A percentile compares a stretch with the other conserved stretches of the same genome.
Evolutionary conservation across 1,284 basidiomycete species (phyloP).

Genomic region (Sanguinoderma infundibulare): DNA sequence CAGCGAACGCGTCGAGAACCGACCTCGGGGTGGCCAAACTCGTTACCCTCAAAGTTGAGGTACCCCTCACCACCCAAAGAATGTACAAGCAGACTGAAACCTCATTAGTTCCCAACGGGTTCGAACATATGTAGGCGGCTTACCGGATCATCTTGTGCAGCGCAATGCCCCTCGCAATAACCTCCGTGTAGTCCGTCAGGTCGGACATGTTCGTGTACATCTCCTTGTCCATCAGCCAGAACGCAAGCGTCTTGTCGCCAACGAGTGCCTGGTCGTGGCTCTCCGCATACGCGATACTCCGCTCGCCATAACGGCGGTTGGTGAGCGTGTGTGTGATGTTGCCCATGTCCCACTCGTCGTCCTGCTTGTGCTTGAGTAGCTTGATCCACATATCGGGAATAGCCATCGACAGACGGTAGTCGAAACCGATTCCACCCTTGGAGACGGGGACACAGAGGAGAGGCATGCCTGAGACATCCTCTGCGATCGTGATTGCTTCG

Average conservation of each 20-base stretch:
- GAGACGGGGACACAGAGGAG: conserved; percentile 83
- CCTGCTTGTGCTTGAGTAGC: conserved; percentile 89
- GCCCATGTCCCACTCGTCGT: conserved; percentile 89
- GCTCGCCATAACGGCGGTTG: conserved; percentile 90
- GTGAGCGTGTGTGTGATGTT: conserved; percentile 90
- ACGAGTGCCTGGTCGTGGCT: conserved; percentile 98
- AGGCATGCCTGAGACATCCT: conserved; percentile 99
- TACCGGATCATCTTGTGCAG: conserved; percentile 98
- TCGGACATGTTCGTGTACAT: conserved; percentile 99
- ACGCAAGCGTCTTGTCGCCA: conserved; percentile 97
- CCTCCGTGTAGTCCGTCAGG: conserved; percentile 81
- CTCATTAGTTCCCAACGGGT: background rate
- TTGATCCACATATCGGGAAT: conserved; percentile 99
- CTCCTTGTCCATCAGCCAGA: conserved; percentile 99
- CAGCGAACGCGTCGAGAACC: conserved; percentile 21
- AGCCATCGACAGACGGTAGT: conserved; percentile 98
- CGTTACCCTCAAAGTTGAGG: conserved; percentile 98
- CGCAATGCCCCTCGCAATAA: conserved; percentile 89
- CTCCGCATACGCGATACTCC: conserved; percentile 94
- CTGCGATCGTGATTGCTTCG: conserved; percentile 87
- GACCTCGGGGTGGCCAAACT: conserved; percentile 96
- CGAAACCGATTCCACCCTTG: conserved; percentile 94
- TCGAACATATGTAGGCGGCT: conserved; percentile 24
- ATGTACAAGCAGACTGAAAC: conserved; percentile 81
- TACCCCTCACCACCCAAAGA: conserved; percentile 96